Percentiles rank a stretch among this genome's conserved stretches.
Evolutionary conservation across 352 stramenopile species (phyloP).

Genomic region (Phytopythium delawarense): DNA sequence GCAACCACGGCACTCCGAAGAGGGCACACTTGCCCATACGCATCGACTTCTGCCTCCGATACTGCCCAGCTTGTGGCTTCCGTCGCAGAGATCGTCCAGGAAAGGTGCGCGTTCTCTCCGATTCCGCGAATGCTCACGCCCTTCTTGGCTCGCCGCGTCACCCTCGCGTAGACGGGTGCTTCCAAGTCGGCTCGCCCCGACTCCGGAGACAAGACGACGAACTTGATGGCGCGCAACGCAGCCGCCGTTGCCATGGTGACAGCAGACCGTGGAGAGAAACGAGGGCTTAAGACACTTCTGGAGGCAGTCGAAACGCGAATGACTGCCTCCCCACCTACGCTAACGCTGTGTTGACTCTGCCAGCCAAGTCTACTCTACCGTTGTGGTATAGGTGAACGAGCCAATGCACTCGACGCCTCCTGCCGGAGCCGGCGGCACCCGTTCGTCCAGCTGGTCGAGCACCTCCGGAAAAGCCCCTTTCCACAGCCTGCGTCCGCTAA

Average conservation of each 20-base stretch:
- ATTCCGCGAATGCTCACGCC: background rate
- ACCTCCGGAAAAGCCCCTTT: background rate
- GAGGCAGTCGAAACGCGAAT: background rate
- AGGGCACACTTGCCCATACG: background rate
- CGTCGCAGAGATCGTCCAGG: background rate
- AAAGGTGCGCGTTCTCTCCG: background rate
- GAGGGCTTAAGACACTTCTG: background rate
- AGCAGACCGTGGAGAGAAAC: background rate
- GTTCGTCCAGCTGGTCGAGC: background rate
- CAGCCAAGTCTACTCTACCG: background rate
- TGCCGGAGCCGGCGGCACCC: too few relatives aligned
- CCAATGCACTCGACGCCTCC: background rate
- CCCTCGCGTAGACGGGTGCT: background rate
- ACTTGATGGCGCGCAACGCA: background rate
- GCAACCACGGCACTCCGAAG: background rate
- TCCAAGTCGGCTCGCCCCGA: background rate
- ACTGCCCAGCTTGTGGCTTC: background rate
- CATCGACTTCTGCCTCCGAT: background rate
- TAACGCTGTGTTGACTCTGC: background rate
- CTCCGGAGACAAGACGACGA: background rate
- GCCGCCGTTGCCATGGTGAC: background rate
- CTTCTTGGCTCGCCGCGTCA: background rate
- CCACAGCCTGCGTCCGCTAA: background rate
- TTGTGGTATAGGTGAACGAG: background rate
- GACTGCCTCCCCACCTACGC: background rate